Conservation (phyloP, 352 stramenopile species). For the Pythium sukuiense region DNA sequence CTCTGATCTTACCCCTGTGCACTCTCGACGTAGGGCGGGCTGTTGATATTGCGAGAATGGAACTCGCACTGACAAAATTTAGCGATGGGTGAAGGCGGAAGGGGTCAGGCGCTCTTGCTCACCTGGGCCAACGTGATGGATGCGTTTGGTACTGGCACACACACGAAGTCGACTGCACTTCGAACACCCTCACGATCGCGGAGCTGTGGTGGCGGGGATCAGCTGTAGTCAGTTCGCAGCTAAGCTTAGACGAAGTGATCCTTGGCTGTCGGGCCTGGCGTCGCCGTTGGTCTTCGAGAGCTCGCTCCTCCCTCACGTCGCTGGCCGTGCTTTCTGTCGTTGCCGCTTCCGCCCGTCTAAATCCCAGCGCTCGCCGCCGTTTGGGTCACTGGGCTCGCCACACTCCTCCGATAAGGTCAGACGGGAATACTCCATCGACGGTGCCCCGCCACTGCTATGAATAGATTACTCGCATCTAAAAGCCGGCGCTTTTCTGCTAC, state of each 20-base stretch:
- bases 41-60: background rate
- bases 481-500: constrained; percentile 29
- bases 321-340: background rate
- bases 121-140: background rate
- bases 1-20: background rate
- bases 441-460: constrained; percentile 13
- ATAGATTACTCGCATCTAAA: constrained; percentile 28
- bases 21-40: background rate
- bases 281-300: background rate
- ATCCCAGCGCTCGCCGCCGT: background rate
- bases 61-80: background rate
- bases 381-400: background rate
- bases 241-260: constrained; percentile 5
- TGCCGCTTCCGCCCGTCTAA: background rate
- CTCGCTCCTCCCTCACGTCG: background rate
- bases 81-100: background rate
- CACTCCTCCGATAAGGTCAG: constrained; percentile 10
- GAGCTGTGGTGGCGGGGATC: background rate
- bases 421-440: constrained; percentile 1
- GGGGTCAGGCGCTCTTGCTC: background rate
- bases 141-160: constrained; percentile 5
- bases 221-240: background rate
- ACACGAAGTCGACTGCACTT: background rate
- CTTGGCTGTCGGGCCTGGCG: background rate
- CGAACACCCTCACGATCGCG: background rate